Evolutionary conservation across 106 monocot genomes (phyloP).

Genomic region (Acorus gramineus): DNA sequence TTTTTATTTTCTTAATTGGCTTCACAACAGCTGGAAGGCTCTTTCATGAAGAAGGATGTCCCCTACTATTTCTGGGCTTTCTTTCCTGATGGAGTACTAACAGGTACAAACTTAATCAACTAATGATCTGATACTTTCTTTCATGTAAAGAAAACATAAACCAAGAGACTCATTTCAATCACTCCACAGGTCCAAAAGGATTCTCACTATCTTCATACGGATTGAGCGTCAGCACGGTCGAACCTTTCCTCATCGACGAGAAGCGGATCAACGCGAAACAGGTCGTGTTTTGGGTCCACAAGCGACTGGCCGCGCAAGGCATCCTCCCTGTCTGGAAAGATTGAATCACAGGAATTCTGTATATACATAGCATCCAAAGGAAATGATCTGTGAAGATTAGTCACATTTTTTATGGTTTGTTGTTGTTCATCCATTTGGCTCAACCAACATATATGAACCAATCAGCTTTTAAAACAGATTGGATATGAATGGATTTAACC

Average conservation of each 20-base stretch:
- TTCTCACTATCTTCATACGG: constrained; percentile 62
- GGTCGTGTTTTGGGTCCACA: constrained; percentile 77
- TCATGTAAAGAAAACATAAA: not conserved
- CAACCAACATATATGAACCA: too few species aligned
- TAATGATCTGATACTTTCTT: not conserved
- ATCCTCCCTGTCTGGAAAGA: constrained; percentile 80
- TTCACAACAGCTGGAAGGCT: constrained; percentile 59
- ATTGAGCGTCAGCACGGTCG: constrained; percentile 55
- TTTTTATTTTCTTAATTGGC: too few species aligned
- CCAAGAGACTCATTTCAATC: too few species aligned
- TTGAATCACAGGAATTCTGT: not conserved
- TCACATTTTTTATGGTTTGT: too few species aligned
- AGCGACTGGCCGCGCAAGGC: constrained; percentile 78
- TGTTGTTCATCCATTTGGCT: too few species aligned
- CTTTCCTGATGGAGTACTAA: constrained; percentile 62
- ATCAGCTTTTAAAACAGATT: too few species aligned
- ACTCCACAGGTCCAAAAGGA: constrained; percentile 63
- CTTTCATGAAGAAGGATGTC: constrained; percentile 50
- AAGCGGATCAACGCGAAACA: constrained; percentile 53
- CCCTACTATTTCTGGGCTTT: constrained; percentile 83
- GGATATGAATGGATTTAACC: too few species aligned
- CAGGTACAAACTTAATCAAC: constrained; percentile 22
- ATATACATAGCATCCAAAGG: too few species aligned
- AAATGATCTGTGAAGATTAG: too few species aligned
- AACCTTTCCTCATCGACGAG: constrained; percentile 86